Base-by-base conservation (phyloP, 257 asterid genomes). In the Nicotiana attenuata region DNA sequence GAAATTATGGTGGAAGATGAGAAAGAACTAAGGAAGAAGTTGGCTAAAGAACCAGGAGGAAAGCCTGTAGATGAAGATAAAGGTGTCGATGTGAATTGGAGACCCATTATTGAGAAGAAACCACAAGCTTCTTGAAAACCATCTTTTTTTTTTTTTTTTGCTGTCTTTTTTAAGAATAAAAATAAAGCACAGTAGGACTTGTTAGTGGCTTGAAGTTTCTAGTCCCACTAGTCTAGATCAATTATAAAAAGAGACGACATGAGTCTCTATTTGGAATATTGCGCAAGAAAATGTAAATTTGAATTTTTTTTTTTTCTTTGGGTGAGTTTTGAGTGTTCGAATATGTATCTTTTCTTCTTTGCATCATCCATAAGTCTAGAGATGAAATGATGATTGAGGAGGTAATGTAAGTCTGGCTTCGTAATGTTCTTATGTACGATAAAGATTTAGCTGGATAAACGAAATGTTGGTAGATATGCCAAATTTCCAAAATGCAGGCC, bases 21-120 rank as follows among this genome's bases (percentile, higher is more conserved):
- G 26, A 38, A 83, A 66, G 86, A 83, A 7, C 86, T 81, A 4
- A 6, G 69, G 79, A 79, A 60, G 83, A 82, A 81, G 29, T 33
- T 83, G 13, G 82, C 80, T 7, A 84, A 78, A 22, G 90, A 80
- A 80, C 53, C 78, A 1, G 88, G 91, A 17, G 86, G 90, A 20
- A 88, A 88, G 47, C 89, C 92, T 9, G 22, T 81, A 3, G 88
- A 85, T 41, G 90, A 89, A 69, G 81, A 76, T 53, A 66, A 80
- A 60, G 87, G 84, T 0, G 38, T 83, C 69, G 81, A 85, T 85
- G 88, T 83, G 1, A 77, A 83, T 45, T 83, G 87, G 84, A 83
- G 86, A 16, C 82, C 89, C 4, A 81, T 83, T 47, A 83, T 63
- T 14, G 87, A 88, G 78, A 63, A 85, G 8, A 88, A 83, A 61